These are phyloP conservation scores for Citeromyces hawaiiensis DNA, from an alignment of 1,139 yeast genomes.

Conservation along the genomic window DNA sequence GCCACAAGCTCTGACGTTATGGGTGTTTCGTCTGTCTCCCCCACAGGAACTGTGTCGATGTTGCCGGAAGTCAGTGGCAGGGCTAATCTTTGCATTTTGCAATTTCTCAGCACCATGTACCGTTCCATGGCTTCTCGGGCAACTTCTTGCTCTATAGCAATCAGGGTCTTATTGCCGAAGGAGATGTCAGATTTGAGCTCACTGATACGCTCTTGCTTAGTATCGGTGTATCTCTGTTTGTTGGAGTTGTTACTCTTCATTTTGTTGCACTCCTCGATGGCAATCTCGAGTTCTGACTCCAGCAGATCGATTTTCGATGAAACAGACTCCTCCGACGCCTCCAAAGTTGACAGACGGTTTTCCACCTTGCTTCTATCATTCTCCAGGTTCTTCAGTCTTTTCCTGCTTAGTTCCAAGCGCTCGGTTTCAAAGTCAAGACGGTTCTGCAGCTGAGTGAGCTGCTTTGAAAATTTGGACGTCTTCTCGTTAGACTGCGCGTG, in stretches of 20 bases:
- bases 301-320: slow-evolving; percentile 27
- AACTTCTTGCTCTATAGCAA: slow-evolving; percentile 34
- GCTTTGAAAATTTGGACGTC: slow-evolving; percentile 44
- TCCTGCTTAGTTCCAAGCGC: slow-evolving; percentile 32
- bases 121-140: slow-evolving; percentile 47
- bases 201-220: slow-evolving; percentile 20
- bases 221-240: slow-evolving; percentile 10
- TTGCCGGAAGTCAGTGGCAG: slow-evolving; percentile 55
- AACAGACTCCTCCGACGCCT: slow-evolving; percentile 19
- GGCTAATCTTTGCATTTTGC: slow-evolving; percentile 60
- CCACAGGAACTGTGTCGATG: slow-evolving; percentile 34
- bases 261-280: slow-evolving; percentile 22
- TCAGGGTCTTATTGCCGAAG: slow-evolving; percentile 19
- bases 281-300: slow-evolving; percentile 37
- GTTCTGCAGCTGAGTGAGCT: slow-evolving; percentile 46
- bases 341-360: slow-evolving; percentile 18
- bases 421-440: slow-evolving; percentile 55
- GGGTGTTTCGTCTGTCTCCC: slow-evolving; percentile 11
- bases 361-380: slow-evolving; percentile 22
- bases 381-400: slow-evolving; percentile 26
- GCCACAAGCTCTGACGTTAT: slow-evolving; percentile 4
- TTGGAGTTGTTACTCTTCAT: slow-evolving; percentile 14
- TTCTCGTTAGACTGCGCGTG: slow-evolving; percentile 51
- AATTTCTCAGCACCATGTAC: slow-evolving; percentile 48
- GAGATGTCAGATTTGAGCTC: slow-evolving; percentile 22